phyloP scores from a whole-genome alignment of 2,329 filamentous ascomycete species.

The Septoria linicola region DNA sequence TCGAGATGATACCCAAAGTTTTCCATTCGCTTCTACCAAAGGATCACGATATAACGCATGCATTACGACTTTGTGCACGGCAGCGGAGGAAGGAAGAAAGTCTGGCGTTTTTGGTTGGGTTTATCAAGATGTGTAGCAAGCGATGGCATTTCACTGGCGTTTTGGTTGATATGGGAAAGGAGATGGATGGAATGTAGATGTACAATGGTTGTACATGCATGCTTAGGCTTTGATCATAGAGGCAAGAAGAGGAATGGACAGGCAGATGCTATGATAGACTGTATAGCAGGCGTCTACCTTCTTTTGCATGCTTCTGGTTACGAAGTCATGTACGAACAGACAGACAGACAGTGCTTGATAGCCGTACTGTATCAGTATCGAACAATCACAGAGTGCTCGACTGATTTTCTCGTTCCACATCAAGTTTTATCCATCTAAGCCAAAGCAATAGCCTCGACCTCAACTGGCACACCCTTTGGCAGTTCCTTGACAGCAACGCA shows the following conservation, averaged over 20 bases:
- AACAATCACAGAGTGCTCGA: too few relatives aligned
- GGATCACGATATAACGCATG: background rate
- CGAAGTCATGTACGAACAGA: background rate
- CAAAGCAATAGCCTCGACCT: conserved; percentile 84
- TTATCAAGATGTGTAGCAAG: background rate
- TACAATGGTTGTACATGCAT: too few relatives aligned
- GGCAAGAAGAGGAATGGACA: too few relatives aligned
- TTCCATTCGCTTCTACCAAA: conserved; percentile 16
- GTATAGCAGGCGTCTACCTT: too few relatives aligned
- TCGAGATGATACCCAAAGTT: conserved; percentile 16
- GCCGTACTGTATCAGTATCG: too few relatives aligned
- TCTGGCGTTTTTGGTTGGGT: background rate
- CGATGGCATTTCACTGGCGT: background rate
- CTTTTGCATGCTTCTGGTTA: too few relatives aligned
- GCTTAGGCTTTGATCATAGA: too few relatives aligned
- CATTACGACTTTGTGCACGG: background rate
- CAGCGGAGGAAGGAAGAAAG: background rate
- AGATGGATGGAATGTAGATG: too few relatives aligned
- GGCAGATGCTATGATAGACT: too few relatives aligned
- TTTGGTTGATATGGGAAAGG: background rate
- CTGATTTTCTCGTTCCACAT: background rate
- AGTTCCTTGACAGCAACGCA: conserved; percentile 89
- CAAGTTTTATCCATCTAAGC: background rate
- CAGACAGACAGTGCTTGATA: too few relatives aligned
- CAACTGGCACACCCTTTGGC: conserved; percentile 80